Conservation (phyloP, 768 basidiomycete species). For the Galerina marginata region DNA sequence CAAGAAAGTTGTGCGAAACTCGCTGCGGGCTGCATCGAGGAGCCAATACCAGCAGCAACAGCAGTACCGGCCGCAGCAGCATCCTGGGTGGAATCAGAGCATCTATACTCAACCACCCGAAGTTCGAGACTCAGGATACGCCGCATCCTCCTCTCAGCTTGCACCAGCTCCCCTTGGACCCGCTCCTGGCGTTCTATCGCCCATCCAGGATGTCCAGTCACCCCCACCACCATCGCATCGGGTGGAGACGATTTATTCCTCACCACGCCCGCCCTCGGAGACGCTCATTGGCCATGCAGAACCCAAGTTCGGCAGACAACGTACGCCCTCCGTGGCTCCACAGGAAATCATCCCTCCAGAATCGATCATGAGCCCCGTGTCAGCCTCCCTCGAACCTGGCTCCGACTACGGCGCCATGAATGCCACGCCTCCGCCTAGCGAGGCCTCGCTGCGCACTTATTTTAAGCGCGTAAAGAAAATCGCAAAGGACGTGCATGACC, state of each 20-base stretch:
- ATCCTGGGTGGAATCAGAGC: neutral
- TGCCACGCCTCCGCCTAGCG: slow-evolving; percentile 43
- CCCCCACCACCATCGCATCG: no score
- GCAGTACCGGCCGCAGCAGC: neutral
- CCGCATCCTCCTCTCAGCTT: no score
- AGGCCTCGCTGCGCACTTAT: slow-evolving; percentile 36
- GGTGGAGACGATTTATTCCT: no score
- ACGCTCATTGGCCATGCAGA: no score
- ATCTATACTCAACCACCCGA: neutral
- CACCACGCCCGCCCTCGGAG: no score
- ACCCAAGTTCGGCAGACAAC: neutral
- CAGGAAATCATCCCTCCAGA: slow-evolving; percentile 12
- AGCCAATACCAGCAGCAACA: slow-evolving; percentile 4
- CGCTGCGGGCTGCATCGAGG: slow-evolving; percentile 11
- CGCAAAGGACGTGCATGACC: slow-evolving; percentile 35
- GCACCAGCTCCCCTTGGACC: no score
- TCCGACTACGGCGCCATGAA: slow-evolving; percentile 58
- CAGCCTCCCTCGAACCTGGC: slow-evolving; percentile 46
- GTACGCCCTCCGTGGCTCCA: neutral
- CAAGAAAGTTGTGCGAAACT: slow-evolving; percentile 33
- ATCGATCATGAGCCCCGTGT: slow-evolving; percentile 38
- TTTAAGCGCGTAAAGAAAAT: slow-evolving; percentile 42
- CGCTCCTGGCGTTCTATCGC: no score
- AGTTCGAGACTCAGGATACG: no score
- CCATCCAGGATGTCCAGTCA: no score